Evolutionary conservation across 371 early-diverging fungal genomes (phyloP).

Genomic region (Mucor racemosus): DNA sequence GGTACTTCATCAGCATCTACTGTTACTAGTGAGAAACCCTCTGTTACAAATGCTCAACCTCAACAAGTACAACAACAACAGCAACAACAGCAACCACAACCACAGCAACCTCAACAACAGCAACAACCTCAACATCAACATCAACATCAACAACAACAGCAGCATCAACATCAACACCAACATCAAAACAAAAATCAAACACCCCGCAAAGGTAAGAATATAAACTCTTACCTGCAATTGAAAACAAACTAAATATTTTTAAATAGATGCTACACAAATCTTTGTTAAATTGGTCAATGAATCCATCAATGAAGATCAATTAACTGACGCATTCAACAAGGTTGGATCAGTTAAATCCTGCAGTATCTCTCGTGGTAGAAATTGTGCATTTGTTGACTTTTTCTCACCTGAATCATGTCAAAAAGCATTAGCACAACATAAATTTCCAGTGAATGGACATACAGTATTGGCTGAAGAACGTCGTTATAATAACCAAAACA

Average conservation of each 20-base stretch:
- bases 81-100: slow-evolving; percentile 3
- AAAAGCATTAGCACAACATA: slow-evolving; percentile 48
- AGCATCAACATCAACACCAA: no score
- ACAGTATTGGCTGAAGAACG: slow-evolving; percentile 51
- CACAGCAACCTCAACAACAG: slow-evolving; percentile 1
- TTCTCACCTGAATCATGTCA: slow-evolving; percentile 38
- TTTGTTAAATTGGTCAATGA: slow-evolving; percentile 47
- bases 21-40: background rate
- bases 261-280: slow-evolving; percentile 31
- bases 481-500: slow-evolving; percentile 24
- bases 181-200: slow-evolving; percentile 10
- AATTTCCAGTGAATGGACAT: slow-evolving; percentile 26
- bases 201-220: slow-evolving; percentile 22
- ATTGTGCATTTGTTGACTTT: slow-evolving; percentile 48
- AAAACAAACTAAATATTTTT: background rate
- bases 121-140: slow-evolving; percentile 8
- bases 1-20: slow-evolving; percentile 7
- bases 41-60: background rate
- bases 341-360: slow-evolving; percentile 45
- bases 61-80: slow-evolving; percentile 19
- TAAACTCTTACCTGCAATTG: background rate
- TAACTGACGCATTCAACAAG: slow-evolving; percentile 42
- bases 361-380: slow-evolving; percentile 22
- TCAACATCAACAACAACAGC: slow-evolving; percentile 15
- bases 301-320: slow-evolving; percentile 34